Percentiles rank a stretch among this genome's conserved stretches.
Conservation (phyloP, 352 stramenopile genomes). For the Phytopythium chamaehyphon region DNA sequence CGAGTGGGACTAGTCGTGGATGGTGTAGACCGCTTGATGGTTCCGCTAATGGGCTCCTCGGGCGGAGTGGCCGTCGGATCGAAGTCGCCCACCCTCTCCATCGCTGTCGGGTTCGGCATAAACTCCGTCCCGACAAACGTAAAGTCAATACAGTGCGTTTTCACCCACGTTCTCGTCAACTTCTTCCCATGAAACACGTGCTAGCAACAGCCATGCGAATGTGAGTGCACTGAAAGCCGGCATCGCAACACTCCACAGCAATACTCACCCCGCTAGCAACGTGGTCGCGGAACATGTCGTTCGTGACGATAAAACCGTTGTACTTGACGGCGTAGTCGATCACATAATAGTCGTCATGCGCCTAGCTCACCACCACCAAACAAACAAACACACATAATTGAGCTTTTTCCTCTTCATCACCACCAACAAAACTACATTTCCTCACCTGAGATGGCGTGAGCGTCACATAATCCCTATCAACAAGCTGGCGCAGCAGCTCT, state of each 20-base stretch:
- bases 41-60: neutral
- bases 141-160: slow-evolving; percentile 78
- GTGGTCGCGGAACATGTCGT: slow-evolving; percentile 92
- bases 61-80: slow-evolving; percentile 8
- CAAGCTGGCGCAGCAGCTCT: slow-evolving; percentile 41
- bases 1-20: slow-evolving; percentile 12
- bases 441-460: slow-evolving; percentile 68
- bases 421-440: no score
- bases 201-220: slow-evolving; percentile 15
- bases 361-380: slow-evolving; percentile 18
- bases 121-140: slow-evolving; percentile 90
- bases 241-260: no score
- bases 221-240: neutral
- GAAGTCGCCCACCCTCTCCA: slow-evolving; percentile 59
- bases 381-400: no score
- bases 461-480: slow-evolving; percentile 62
- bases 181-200: slow-evolving; percentile 59
- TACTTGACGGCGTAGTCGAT: slow-evolving; percentile 90
- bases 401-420: no score
- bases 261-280: slow-evolving; percentile 57
- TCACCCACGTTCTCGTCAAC: slow-evolving; percentile 60
- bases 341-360: slow-evolving; percentile 90
- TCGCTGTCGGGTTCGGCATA: slow-evolving; percentile 83
- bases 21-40: no score
- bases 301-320: slow-evolving; percentile 87